Percentiles rank a stretch among this genome's conserved stretches.
Evolutionary conservation across 768 basidiomycete genomes (phyloP).

Genomic region (Psilocybe cubensis): DNA sequence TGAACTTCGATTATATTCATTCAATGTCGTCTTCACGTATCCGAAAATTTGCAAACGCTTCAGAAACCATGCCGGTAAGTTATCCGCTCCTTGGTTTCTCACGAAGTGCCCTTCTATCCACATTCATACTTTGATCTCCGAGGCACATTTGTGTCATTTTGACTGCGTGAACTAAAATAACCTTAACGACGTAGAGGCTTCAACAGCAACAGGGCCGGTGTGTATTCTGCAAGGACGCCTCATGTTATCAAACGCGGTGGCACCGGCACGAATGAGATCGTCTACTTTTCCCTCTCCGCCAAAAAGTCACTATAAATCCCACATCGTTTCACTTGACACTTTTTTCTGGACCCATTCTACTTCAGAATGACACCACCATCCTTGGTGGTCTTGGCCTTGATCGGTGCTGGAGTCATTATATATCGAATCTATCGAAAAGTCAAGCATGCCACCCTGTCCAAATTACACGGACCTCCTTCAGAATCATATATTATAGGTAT

Average conservation of each 20-base stretch:
- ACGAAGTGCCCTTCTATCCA: not conserved
- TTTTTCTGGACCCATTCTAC: not conserved
- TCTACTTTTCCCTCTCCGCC: not conserved
- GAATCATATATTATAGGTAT: constrained; percentile 45
- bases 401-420: constrained; percentile 8
- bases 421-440: constrained; percentile 33
- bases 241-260: not conserved
- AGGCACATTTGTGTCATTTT: not conserved
- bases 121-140: not conserved
- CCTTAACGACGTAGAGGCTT: not conserved
- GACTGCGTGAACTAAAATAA: not conserved
- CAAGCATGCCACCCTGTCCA: constrained; percentile 36
- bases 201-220: not conserved
- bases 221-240: not conserved
- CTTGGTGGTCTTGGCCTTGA: not conserved
- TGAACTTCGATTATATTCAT: too few relatives aligned
- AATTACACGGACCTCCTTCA: constrained; percentile 37
- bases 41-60: too few relatives aligned
- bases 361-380: not conserved
- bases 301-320: not conserved
- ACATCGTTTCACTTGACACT: not conserved
- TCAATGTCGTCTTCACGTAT: too few relatives aligned
- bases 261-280: not conserved
- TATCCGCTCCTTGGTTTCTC: not conserved
- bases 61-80: too few relatives aligned